Evolutionary conservation across 176 grass and related monocot genomes (phyloP).

Genomic region (Triticum dicoccoides): DNA sequence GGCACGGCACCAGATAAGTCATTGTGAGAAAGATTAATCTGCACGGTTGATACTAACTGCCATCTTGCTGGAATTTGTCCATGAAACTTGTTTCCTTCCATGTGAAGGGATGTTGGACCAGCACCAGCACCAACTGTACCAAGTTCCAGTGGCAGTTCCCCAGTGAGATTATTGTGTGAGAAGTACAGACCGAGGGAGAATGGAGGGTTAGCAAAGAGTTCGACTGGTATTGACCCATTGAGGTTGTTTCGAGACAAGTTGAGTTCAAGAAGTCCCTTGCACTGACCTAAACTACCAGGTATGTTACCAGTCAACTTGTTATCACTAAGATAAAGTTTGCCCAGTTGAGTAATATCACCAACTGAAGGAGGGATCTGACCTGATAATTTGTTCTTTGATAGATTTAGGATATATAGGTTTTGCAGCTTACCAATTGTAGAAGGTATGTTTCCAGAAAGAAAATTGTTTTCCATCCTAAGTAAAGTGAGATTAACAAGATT

Average conservation of each 20-base stretch:
- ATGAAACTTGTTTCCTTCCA: slow-evolving; percentile 12
- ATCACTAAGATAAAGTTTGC: slow-evolving; percentile 9
- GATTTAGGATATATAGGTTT: slow-evolving; percentile 15
- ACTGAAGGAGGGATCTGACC: slow-evolving; percentile 38
- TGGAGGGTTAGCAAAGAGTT: not conserved
- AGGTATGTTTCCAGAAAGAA: slow-evolving; percentile 49
- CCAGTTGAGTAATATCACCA: slow-evolving; percentile 35
- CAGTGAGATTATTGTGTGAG: not conserved
- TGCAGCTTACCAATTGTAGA: slow-evolving; percentile 28
- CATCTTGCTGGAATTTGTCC: not conserved
- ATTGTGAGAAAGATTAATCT: slow-evolving; percentile 16
- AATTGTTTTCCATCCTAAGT: slow-evolving; percentile 39
- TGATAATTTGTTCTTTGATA: slow-evolving; percentile 54
- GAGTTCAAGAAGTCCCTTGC: slow-evolving; percentile 22
- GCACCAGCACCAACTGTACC: not conserved
- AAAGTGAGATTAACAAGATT: slow-evolving; percentile 30
- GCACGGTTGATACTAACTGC: not conserved
- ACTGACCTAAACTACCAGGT: slow-evolving; percentile 30
- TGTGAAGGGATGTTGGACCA: not conserved
- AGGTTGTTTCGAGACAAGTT: slow-evolving; percentile 36
- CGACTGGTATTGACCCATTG: not conserved
- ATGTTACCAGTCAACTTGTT: slow-evolving; percentile 47
- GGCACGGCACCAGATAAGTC: not conserved
- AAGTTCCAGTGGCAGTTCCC: not conserved
- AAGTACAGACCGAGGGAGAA: not conserved